These are phyloP conservation scores for Spergularia bocconei DNA, from an alignment of 148 eudicot species.

Conservation along the genomic window DNA sequence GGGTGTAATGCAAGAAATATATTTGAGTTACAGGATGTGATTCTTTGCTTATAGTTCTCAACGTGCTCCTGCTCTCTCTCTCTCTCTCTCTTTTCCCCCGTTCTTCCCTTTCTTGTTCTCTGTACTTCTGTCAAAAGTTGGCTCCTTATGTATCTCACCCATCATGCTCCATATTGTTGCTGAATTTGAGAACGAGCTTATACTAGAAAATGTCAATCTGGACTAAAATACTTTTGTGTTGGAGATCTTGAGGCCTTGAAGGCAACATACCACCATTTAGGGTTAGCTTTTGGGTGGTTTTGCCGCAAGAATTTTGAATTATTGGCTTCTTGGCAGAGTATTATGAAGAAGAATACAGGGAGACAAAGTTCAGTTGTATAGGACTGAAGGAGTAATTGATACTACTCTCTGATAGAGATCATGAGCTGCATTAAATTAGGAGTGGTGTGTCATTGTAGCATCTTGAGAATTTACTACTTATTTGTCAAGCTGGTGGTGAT, in stretches of 20 bases:
- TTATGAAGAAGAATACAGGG: not conserved
- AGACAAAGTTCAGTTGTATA: not conserved
- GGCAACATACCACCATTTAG: not conserved
- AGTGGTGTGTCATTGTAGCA: not conserved
- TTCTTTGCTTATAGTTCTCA: not conserved
- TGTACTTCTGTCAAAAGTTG: not conserved
- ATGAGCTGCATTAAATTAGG: not conserved
- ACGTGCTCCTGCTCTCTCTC: no score
- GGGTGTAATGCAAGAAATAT: not conserved
- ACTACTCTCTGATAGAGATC: not conserved
- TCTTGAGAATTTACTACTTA: slow-evolving; percentile 1
- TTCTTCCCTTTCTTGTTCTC: not conserved
- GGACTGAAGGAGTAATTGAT: not conserved
- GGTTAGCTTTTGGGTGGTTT: not conserved
- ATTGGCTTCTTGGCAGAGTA: not conserved
- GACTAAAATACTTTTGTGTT: slow-evolving; percentile 1
- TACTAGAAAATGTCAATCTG: not conserved
- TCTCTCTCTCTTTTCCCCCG: no score
- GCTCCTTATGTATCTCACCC: not conserved
- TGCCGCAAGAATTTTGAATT: not conserved
- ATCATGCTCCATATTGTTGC: not conserved
- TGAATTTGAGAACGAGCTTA: not conserved
- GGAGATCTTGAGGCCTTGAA: not conserved
- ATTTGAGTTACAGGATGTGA: not conserved
- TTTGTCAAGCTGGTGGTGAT: not conserved